Percentiles rank a stretch among this genome's conserved stretches.
Conservation (phyloP, 306 rosid species). For the Clitoria ternatea region DNA sequence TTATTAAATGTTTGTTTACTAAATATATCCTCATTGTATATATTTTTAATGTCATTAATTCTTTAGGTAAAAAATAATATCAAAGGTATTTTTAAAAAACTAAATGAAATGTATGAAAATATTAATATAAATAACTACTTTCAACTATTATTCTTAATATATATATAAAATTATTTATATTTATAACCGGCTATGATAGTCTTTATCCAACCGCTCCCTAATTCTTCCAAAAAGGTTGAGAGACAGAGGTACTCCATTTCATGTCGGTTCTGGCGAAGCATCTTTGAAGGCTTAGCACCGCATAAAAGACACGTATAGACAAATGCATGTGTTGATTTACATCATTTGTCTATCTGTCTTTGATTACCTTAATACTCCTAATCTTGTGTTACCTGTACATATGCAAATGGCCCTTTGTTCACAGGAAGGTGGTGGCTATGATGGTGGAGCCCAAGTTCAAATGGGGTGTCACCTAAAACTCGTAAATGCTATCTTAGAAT, state of each 20-base stretch:
- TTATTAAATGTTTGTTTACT: no score
- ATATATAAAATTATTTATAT: no score
- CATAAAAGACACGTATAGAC: constrained; percentile 19
- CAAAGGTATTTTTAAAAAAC: no score
- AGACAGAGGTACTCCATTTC: constrained; percentile 20
- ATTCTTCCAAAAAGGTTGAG: constrained; percentile 3
- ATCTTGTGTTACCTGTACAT: background rate
- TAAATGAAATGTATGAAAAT: no score
- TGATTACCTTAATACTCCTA: background rate
- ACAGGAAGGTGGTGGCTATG: background rate
- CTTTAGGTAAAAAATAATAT: no score
- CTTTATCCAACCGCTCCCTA: no score
- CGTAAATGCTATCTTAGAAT: constrained; percentile 5
- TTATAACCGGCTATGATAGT: no score
- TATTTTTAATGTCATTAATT: no score
- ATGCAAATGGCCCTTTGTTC: background rate
- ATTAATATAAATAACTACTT: no score
- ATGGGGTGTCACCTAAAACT: constrained; percentile 20
- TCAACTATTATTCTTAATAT: no score
- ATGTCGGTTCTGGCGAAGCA: constrained; percentile 38
- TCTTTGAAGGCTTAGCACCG: constrained; percentile 10
- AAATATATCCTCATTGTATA: no score
- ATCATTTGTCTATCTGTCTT: constrained; percentile 13
- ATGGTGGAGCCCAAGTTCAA: constrained; percentile 13
- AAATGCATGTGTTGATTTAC: constrained; percentile 25